Base-by-base conservation (phyloP, 257 asterid species). In the Plantago ovata region DNA sequence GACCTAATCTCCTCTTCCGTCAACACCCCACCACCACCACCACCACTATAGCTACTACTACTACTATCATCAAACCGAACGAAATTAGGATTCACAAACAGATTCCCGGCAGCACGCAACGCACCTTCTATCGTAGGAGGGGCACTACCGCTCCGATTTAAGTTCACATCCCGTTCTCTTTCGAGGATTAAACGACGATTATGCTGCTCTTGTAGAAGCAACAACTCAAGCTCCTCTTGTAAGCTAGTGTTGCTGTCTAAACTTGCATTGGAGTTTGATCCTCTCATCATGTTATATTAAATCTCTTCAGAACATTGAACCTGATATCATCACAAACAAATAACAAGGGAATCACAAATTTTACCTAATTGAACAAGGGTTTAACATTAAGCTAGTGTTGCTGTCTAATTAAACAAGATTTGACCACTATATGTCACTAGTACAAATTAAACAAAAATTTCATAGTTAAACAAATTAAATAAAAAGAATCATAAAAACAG, bases 81-180 rank as follows among this genome's bases (percentile, higher is more conserved):
- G 14, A 73, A 71, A 71, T 74, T 76, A 3, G 84, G 83, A 39
- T 75, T 64, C 49, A 62, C 50, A 11, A 68, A 68, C 10, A 85
- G 73, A 68, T 81, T 77, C 38, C 82, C 82, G 14, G 80, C 80
- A 10, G 84, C 77, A 45, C 66, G 74, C 36, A 83, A 50, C 1
- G 96, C 84, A 38, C 85, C 95, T 62, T 84, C 95, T n/a, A 90
- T 78, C 0, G 88, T 75, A 13, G 95, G 96, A 7, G 94, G 96
- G 3, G 94, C 97, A 50, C 97, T 86, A 10, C 94, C 95, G 57
- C 96, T 84, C 68, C 95, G 60, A 24, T 71, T 72, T 36, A 89
- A 72, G 19, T 74, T 69, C 54, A 82, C 59, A 33, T 71, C 81
- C 63, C 80, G 70, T 73, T 71, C 96, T 32, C 79, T 71, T 47